Conservation (phyloP, 352 stramenopile genomes). For the Pythium periplocum region DNA sequence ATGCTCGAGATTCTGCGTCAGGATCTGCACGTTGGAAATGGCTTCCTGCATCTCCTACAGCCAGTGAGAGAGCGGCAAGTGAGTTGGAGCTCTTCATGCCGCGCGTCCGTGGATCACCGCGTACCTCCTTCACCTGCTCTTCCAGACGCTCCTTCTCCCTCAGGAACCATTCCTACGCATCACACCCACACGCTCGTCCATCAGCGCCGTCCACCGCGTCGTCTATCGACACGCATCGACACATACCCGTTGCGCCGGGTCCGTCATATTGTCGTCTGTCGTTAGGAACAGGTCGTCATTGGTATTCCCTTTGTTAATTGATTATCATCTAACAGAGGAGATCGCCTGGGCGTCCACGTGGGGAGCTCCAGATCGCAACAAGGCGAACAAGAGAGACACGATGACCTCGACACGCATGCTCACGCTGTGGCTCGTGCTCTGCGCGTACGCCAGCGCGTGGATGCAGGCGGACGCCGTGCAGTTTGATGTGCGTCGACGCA, state of each 20-base stretch:
- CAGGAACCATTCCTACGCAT: constrained; percentile 53
- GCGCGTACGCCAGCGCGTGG: constrained; percentile 19
- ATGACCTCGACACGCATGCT: constrained; percentile 8
- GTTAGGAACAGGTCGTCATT: too few relatives aligned
- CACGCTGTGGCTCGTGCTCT: constrained; percentile 22
- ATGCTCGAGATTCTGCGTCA: constrained; percentile 79
- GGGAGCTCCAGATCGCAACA: too few relatives aligned
- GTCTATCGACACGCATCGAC: too few relatives aligned
- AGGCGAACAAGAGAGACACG: too few relatives aligned
- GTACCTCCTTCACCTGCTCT: constrained; percentile 68
- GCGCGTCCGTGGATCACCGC: neutral
- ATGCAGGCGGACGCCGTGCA: constrained; percentile 44
- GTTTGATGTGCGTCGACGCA: constrained; percentile 63
- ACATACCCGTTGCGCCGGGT: too few relatives aligned
- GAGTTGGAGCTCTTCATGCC: neutral
- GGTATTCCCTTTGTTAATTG: too few relatives aligned
- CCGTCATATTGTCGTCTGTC: too few relatives aligned
- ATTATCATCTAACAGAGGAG: too few relatives aligned
- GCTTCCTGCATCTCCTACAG: constrained; percentile 69
- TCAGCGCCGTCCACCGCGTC: neutral
- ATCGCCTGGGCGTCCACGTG: too few relatives aligned
- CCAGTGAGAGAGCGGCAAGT: neutral
- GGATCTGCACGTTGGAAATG: constrained; percentile 75
- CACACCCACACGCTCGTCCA: neutral
- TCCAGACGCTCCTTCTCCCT: constrained; percentile 63